These are phyloP conservation scores for Xylogone sp. DNA, from an alignment of 2,329 filamentous ascomycete species.

Conservation along the genomic window DNA sequence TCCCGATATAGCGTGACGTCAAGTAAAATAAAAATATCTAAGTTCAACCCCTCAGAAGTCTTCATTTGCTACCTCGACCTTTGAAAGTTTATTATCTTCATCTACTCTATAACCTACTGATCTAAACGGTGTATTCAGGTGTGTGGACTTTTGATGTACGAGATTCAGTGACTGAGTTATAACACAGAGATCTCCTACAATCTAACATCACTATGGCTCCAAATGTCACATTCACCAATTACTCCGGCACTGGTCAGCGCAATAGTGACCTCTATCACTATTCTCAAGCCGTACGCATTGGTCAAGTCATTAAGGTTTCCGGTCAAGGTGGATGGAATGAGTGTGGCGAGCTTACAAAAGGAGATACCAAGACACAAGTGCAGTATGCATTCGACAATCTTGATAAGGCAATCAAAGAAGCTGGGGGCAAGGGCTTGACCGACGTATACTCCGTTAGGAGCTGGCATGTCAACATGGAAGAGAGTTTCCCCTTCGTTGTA, in stretches of 20 bases:
- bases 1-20: too few species aligned
- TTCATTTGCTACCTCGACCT: too few species aligned
- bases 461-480: conserved; percentile 16
- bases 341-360: conserved; percentile 7
- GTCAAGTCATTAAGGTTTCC: conserved; percentile 16
- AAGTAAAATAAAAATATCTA: too few species aligned
- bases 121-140: too few species aligned
- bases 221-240: background rate
- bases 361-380: conserved; percentile 10
- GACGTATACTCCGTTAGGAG: conserved; percentile 11
- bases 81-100: too few species aligned
- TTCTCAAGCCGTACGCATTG: conserved; percentile 18
- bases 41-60: too few species aligned
- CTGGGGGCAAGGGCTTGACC: conserved; percentile 11
- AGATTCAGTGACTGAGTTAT: too few species aligned
- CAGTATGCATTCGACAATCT: conserved; percentile 17
- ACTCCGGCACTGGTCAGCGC: background rate
- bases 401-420: conserved; percentile 13
- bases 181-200: too few species aligned
- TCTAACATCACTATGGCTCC: background rate
- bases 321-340: conserved; percentile 21
- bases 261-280: conserved; percentile 4
- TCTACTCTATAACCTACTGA: too few species aligned
- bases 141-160: too few species aligned
- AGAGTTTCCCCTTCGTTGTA: conserved; percentile 13